Evolutionary conservation across 2,329 filamentous ascomycete genomes (phyloP).

Genomic region (Sodiomyces alkalinus): DNA sequence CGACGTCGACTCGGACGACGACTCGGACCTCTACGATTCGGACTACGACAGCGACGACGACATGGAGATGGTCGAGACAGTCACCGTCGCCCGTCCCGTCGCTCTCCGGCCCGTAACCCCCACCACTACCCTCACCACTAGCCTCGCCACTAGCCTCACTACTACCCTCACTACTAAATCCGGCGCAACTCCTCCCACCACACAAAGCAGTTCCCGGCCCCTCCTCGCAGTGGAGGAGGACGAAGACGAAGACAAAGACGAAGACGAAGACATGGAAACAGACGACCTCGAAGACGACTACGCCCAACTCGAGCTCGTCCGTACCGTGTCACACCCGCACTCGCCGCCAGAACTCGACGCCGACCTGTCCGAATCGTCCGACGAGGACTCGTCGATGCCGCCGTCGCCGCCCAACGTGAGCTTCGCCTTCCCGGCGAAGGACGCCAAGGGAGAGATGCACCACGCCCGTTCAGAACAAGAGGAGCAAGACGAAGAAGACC

Average conservation of each 20-base stretch:
- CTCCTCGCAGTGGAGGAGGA: conserved; percentile 21
- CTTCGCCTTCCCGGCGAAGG: conserved; percentile 46
- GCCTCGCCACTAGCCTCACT: too few relatives aligned
- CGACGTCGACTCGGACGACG: conserved; percentile 34
- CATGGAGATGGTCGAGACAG: conserved; percentile 45
- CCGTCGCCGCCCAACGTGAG: conserved; percentile 47
- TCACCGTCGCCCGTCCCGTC: conserved; percentile 27
- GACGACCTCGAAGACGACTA: conserved; percentile 50
- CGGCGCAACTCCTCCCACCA: conserved; percentile 26
- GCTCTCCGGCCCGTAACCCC: too few relatives aligned
- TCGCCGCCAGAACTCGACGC: conserved; percentile 58
- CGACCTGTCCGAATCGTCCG: conserved; percentile 49
- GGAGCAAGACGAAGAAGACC: conserved; percentile 20
- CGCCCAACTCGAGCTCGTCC: conserved; percentile 49
- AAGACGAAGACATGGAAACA: conserved; percentile 30
- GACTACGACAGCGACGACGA: conserved; percentile 31
- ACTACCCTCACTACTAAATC: too few relatives aligned
- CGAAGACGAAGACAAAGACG: too few relatives aligned
- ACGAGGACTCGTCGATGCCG: conserved; percentile 60
- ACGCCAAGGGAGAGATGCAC: too few relatives aligned
- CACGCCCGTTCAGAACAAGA: too few relatives aligned
- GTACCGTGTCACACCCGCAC: conserved; percentile 49
- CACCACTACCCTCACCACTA: too few relatives aligned
- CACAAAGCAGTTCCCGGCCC: conserved; percentile 13
- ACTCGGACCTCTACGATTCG: conserved; percentile 26